Percentiles rank a stretch among this genome's conserved stretches.
phyloP scores from a whole-genome alignment of 2,329 filamentous ascomycete genomes.

The Microsporum canis region DNA sequence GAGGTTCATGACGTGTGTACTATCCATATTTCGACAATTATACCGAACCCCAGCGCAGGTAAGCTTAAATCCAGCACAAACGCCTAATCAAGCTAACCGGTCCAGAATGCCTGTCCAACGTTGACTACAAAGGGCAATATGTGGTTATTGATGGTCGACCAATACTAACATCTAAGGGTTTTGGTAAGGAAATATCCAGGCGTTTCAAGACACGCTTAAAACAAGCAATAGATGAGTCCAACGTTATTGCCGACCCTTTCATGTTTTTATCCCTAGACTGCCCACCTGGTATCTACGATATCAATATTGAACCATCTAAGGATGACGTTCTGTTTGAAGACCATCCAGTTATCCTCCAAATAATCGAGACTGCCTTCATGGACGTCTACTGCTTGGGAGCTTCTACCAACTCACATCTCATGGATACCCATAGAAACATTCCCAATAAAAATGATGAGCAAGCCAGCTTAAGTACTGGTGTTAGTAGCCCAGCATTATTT shows the following conservation, averaged over 20 bases:
- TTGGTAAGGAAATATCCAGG: slow-evolving; percentile 43
- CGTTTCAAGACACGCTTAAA: slow-evolving; percentile 42
- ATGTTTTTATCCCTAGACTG: slow-evolving; percentile 45
- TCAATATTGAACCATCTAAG: slow-evolving; percentile 53
- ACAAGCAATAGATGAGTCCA: slow-evolving; percentile 9
- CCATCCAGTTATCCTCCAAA: slow-evolving; percentile 30
- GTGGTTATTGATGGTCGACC: slow-evolving; percentile 49
- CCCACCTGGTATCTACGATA: slow-evolving; percentile 45
- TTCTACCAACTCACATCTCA: not conserved
- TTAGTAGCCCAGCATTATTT: not conserved
- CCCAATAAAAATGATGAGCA: not conserved
- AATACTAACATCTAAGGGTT: slow-evolving; percentile 39
- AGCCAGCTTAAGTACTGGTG: not conserved
- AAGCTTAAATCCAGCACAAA: slow-evolving; percentile 6
- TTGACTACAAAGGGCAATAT: slow-evolving; percentile 36
- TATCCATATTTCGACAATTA: slow-evolving; percentile 28
- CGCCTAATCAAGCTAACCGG: not conserved
- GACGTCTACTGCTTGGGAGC: slow-evolving; percentile 22
- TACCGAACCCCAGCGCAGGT: slow-evolving; percentile 38
- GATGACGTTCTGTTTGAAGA: slow-evolving; percentile 51
- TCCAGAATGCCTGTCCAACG: slow-evolving; percentile 26
- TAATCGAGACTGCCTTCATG: slow-evolving; percentile 37
- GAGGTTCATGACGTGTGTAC: not conserved
- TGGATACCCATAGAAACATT: not conserved
- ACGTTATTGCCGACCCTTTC: slow-evolving; percentile 41